These are phyloP conservation scores for Hura crepitans DNA, from an alignment of 441 rosid genomes.

Conservation along the genomic window DNA sequence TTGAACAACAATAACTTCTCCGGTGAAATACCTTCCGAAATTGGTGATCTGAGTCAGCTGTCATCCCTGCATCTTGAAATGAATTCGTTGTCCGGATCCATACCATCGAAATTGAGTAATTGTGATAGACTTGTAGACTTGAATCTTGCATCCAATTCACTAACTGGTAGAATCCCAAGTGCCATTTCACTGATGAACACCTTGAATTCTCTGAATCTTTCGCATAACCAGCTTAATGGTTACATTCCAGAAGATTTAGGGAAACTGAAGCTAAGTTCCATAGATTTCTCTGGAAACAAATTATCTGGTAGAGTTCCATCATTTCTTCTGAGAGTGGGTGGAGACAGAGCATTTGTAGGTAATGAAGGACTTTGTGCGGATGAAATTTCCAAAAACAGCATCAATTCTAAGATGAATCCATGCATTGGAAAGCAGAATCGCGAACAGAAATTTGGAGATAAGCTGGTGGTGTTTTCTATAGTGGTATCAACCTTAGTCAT, in stretches of 20 bases:
- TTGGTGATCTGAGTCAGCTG: constrained; percentile 40
- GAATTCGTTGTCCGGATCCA: constrained; percentile 56
- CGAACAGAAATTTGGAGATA: constrained; percentile 28
- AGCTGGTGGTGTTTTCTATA: constrained; percentile 40
- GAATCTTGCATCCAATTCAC: constrained; percentile 62
- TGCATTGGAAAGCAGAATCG: constrained; percentile 37
- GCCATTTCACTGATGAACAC: constrained; percentile 41
- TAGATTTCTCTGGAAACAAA: constrained; percentile 63
- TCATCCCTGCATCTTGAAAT: constrained; percentile 61
- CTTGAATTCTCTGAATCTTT: constrained; percentile 73
- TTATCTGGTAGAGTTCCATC: constrained; percentile 58
- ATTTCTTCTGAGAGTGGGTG: constrained; percentile 63
- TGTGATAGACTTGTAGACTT: constrained; percentile 65
- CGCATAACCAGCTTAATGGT: constrained; percentile 61
- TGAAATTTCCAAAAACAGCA: constrained; percentile 21
- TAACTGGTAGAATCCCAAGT: constrained; percentile 54
- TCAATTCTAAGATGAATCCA: constrained; percentile 29
- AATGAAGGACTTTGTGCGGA: constrained; percentile 59
- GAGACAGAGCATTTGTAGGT: constrained; percentile 52
- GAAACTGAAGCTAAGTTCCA: constrained; percentile 63
- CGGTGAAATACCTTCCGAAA: constrained; percentile 47
- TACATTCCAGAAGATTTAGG: constrained; percentile 46
- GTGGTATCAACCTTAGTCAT: constrained; percentile 38
- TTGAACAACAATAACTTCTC: constrained; percentile 54
- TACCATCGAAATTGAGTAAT: constrained; percentile 46